These are phyloP conservation scores for Scleroderma citrinum DNA, from an alignment of 768 basidiomycete species.

Conservation along the genomic window DNA sequence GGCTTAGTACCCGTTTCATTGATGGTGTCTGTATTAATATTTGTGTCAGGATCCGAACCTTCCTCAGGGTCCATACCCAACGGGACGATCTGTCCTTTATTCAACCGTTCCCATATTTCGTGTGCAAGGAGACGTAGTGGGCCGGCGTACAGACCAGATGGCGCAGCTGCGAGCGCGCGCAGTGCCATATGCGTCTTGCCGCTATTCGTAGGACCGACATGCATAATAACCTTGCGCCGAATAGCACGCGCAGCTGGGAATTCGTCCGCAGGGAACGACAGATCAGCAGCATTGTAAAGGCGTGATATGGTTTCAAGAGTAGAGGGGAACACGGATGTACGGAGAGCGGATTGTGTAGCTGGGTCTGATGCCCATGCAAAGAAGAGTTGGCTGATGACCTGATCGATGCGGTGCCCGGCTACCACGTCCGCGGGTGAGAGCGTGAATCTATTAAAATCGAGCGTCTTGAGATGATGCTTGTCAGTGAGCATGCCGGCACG, in stretches of 20 bases:
- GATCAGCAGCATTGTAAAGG: slow-evolving; percentile 36
- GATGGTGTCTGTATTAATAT: slow-evolving; percentile 28
- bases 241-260: slow-evolving; percentile 50
- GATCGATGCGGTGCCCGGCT: slow-evolving; percentile 33
- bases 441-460: slow-evolving; percentile 34
- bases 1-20: slow-evolving; percentile 17
- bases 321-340: too few relatives aligned
- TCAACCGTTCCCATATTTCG: slow-evolving; percentile 89
- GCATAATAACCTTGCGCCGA: slow-evolving; percentile 80
- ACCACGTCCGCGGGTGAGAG: slow-evolving; percentile 23
- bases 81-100: slow-evolving; percentile 84
- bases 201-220: slow-evolving; percentile 98
- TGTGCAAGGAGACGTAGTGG: slow-evolving; percentile 91
- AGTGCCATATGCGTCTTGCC: slow-evolving; percentile 99
- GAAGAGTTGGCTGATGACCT: slow-evolving; percentile 41
- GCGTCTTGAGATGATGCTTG: slow-evolving; percentile 20
- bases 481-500: slow-evolving; percentile 24
- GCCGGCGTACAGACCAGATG: slow-evolving; percentile 78
- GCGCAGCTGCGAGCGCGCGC: slow-evolving; percentile 75
- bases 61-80: slow-evolving; percentile 47
- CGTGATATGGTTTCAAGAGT: too few relatives aligned
- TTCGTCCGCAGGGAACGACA: slow-evolving; percentile 42
- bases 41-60: slow-evolving; percentile 33
- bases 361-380: slow-evolving; percentile 49
- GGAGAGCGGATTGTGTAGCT: too few relatives aligned